Conservation (phyloP, 371 early-diverging fungal genomes). For the Dipsacomyces acuminosporus region DNA sequence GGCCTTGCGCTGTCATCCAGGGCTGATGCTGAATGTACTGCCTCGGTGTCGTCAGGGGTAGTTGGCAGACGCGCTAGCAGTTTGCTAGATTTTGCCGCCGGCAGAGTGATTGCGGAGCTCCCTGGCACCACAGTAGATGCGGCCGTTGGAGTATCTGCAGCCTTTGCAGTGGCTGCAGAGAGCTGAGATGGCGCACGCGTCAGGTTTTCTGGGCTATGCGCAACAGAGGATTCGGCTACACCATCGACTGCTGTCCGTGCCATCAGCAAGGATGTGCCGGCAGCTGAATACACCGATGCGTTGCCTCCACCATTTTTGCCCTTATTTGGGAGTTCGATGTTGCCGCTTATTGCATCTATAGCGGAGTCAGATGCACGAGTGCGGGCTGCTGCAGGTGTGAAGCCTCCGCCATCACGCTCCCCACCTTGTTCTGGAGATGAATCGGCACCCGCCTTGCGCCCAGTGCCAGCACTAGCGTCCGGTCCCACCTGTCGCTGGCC, state of each 20-base stretch:
- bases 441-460: too few species aligned
- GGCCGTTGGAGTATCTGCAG: conserved; percentile 9
- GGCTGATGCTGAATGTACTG: not conserved
- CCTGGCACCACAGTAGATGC: conserved; percentile 2
- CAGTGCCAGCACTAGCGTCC: too few species aligned
- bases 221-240: too few species aligned
- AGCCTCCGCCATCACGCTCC: too few species aligned
- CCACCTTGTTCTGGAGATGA: too few species aligned
- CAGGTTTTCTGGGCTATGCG: too few species aligned
- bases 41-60: conserved; percentile 35
- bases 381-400: too few species aligned
- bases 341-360: too few species aligned
- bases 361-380: too few species aligned
- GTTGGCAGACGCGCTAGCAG: conserved; percentile 28
- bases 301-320: too few species aligned
- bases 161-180: conserved; percentile 12
- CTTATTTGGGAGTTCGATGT: too few species aligned
- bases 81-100: not conserved
- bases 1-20: not conserved
- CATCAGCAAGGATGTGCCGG: conserved; percentile 2
- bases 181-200: conserved; percentile 17
- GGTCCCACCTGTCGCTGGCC: too few species aligned
- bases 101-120: not conserved
- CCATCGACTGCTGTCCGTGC: conserved; percentile 6
- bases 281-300: not conserved